These are phyloP conservation scores for Diaporthe aspalathi DNA, from an alignment of 2,329 filamentous ascomycete species.

Conservation along the genomic window DNA sequence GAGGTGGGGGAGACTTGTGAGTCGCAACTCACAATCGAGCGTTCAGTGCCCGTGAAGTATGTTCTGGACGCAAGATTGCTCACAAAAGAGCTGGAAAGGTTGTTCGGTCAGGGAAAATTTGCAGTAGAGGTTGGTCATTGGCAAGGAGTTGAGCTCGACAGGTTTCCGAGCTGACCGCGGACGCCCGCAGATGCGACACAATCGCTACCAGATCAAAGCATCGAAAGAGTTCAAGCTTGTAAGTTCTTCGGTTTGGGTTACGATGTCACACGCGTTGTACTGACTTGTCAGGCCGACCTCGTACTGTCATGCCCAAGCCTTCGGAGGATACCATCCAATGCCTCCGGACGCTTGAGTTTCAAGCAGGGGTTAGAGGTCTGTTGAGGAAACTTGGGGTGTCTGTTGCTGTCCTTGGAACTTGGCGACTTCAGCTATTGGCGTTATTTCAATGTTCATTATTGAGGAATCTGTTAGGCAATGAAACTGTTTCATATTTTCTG, in stretches of 20 bases:
- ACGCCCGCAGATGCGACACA: constrained; percentile 21
- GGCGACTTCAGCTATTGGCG: no score
- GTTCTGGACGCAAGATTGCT: constrained; percentile 19
- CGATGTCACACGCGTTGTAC: not conserved
- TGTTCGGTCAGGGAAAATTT: constrained; percentile 8
- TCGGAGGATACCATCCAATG: constrained; percentile 10
- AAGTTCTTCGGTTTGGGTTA: not conserved
- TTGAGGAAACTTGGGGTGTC: not conserved
- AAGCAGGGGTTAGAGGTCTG: not conserved
- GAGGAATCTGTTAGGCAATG: not conserved
- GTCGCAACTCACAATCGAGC: constrained; percentile 6
- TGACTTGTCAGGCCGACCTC: constrained; percentile 1
- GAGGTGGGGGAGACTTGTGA: not conserved
- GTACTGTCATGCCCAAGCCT: constrained; percentile 1
- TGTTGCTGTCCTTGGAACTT: not conserved
- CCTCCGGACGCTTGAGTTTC: constrained; percentile 1
- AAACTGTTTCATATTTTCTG: not conserved
- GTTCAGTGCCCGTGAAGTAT: constrained; percentile 23
- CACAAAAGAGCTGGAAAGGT: not conserved
- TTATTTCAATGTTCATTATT: not conserved
- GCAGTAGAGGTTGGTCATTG: constrained; percentile 9
- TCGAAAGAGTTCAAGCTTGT: constrained; percentile 25
- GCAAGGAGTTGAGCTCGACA: not conserved
- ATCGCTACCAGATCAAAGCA: constrained; percentile 23
- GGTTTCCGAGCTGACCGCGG: not conserved